Percentiles rank a stretch among this genome's conserved stretches.
Evolutionary conservation across 768 basidiomycete genomes (phyloP).

Genomic region (Pisolithus tinctorius): DNA sequence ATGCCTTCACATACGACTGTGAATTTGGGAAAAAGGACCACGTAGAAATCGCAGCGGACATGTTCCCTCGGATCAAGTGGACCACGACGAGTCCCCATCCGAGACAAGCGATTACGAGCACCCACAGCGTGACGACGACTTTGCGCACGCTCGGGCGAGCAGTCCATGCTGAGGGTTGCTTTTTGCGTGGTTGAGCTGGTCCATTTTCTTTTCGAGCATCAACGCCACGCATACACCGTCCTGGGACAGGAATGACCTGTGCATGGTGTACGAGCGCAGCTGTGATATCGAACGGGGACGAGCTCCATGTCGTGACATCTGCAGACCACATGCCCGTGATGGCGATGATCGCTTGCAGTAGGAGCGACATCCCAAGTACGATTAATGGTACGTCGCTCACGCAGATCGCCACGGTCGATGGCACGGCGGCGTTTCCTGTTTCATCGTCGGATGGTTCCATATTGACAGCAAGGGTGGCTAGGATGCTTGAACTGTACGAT

Average conservation of each 20-base stretch:
- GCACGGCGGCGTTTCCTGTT: not conserved
- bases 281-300: slow-evolving; percentile 24
- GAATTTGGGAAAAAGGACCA: slow-evolving; percentile 24
- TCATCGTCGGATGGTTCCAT: not conserved
- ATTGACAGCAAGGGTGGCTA: slow-evolving; percentile 15
- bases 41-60: slow-evolving; percentile 1
- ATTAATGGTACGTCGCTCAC: slow-evolving; percentile 22
- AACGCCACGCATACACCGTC: slow-evolving; percentile 23
- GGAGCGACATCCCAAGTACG: slow-evolving; percentile 19
- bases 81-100: slow-evolving; percentile 16
- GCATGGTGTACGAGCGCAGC: slow-evolving; percentile 24
- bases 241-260: slow-evolving; percentile 12
- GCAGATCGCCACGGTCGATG: slow-evolving; percentile 8
- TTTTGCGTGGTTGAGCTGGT: slow-evolving; percentile 9
- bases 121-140: slow-evolving; percentile 18
- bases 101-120: slow-evolving; percentile 14
- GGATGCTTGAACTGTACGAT: slow-evolving; percentile 23
- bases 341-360: slow-evolving; percentile 19
- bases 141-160: slow-evolving; percentile 19
- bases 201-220: slow-evolving; percentile 1
- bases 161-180: slow-evolving; percentile 23
- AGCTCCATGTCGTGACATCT: slow-evolving; percentile 27
- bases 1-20: slow-evolving; percentile 14
- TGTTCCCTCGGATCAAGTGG: slow-evolving; percentile 3
- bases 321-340: slow-evolving; percentile 15